Evolutionary conservation across 1,139 yeast species (phyloP).

Genomic region (Oligophagozyma castellii): DNA sequence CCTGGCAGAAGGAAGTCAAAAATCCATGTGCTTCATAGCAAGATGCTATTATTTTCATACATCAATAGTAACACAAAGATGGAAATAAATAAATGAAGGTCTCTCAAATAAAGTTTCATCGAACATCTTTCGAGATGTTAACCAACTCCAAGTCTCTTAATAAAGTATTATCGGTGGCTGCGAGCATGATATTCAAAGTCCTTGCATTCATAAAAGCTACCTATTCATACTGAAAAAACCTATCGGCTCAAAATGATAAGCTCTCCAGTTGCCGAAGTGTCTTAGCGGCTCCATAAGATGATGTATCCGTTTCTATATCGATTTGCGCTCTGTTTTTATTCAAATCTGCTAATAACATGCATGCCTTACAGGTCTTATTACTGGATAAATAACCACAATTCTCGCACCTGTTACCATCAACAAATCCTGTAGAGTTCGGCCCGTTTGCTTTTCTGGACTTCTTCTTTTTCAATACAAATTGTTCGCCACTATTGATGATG

Average conservation of each 20-base stretch:
- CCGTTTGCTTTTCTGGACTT: constrained; percentile 20
- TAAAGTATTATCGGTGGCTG: too few relatives aligned
- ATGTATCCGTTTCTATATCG: constrained; percentile 35
- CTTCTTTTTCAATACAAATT: constrained; percentile 51
- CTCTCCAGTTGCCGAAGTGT: constrained; percentile 51
- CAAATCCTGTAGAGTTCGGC: constrained; percentile 15
- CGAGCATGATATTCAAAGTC: too few relatives aligned
- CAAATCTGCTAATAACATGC: constrained; percentile 74
- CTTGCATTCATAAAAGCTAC: too few relatives aligned
- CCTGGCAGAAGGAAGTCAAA: too few relatives aligned
- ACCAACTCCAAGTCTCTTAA: too few relatives aligned
- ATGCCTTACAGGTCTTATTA: constrained; percentile 84
- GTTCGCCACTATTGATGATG: constrained; percentile 89
- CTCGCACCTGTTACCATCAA: constrained; percentile 64
- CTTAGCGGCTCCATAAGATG: constrained; percentile 55
- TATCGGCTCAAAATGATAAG: constrained; percentile 36
- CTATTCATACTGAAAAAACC: not conserved
- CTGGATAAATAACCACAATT: constrained; percentile 88
- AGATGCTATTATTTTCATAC: too few relatives aligned
- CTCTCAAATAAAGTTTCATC: too few relatives aligned
- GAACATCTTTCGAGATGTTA: too few relatives aligned
- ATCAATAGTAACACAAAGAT: too few relatives aligned
- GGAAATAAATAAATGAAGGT: too few relatives aligned
- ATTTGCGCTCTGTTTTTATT: constrained; percentile 61
- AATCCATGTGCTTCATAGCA: too few relatives aligned